Percentiles rank a stretch among this genome's conserved stretches.
Evolutionary conservation across 73 alveolate genomes (phyloP).

Genomic region (Paramecium tetraurelia): DNA sequence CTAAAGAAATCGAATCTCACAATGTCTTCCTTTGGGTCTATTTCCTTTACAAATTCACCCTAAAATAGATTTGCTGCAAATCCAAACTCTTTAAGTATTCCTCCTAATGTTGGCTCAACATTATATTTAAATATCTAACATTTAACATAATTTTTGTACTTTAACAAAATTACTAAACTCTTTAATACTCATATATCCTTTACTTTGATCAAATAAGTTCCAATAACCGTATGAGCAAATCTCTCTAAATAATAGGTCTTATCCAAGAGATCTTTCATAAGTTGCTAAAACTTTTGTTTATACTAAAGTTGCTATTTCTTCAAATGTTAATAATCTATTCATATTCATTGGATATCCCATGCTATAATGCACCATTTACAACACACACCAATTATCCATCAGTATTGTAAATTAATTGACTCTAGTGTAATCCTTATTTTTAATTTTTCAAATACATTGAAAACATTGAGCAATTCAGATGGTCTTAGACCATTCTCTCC

Average conservation of each 20-base stretch:
- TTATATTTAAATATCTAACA: not conserved
- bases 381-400: slow-evolving; percentile 40
- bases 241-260: slow-evolving; percentile 23
- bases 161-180: slow-evolving; percentile 15
- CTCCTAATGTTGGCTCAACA: not conserved
- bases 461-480: not conserved
- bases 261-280: slow-evolving; percentile 31
- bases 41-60: slow-evolving; percentile 31
- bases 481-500: not conserved
- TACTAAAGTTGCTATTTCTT: not conserved
- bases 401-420: slow-evolving; percentile 22
- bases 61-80: slow-evolving; percentile 32
- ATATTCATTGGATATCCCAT: slow-evolving; percentile 22
- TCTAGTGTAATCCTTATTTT: not conserved
- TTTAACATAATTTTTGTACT: not conserved
- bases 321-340: slow-evolving; percentile 22
- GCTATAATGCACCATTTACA: not conserved
- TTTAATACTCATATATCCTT: not conserved
- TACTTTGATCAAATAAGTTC: not conserved
- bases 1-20: slow-evolving; percentile 42
- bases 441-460: not conserved
- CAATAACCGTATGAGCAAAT: slow-evolving; percentile 35
- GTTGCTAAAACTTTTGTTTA: not conserved
- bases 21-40: not conserved
- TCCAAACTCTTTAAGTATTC: not conserved